Percentiles rank a stretch among this genome's conserved stretches.
Conservation (phyloP, 352 stramenopile species). For the Globisporangium heterothallicum region DNA sequence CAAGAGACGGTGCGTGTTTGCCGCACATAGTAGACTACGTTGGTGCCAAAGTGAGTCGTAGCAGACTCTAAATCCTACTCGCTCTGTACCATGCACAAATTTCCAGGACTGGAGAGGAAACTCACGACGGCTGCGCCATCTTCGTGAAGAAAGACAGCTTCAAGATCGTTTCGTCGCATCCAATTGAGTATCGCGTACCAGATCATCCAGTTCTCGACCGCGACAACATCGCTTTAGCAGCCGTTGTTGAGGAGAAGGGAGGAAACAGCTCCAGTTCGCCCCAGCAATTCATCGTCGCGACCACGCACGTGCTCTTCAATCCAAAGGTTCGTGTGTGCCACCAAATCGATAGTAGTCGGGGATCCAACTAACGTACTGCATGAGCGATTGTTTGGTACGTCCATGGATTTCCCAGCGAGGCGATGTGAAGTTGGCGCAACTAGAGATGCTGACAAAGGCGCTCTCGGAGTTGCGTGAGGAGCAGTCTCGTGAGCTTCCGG, state of each 20-base stretch:
- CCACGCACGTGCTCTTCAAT: constrained; percentile 71
- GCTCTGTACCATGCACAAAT: no score
- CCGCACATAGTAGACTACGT: neutral
- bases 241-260: constrained; percentile 32
- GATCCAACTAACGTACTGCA: no score
- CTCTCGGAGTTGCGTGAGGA: constrained; percentile 23
- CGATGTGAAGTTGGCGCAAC: constrained; percentile 60
- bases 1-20: constrained; percentile 38
- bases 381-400: no score
- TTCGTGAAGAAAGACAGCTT: constrained; percentile 49
- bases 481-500: constrained; percentile 14
- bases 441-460: constrained; percentile 38
- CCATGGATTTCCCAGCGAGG: no score
- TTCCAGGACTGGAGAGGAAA: constrained; percentile 55
- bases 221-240: constrained; percentile 52
- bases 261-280: constrained; percentile 6
- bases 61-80: no score
- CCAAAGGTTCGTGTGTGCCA: constrained; percentile 30
- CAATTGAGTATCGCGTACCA: constrained; percentile 40
- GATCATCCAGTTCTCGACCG: constrained; percentile 43
- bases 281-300: constrained; percentile 47
- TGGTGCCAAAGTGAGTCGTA: no score
- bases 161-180: constrained; percentile 32
- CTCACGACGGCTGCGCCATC: constrained; percentile 60
- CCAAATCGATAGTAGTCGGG: neutral